phyloP scores from a whole-genome alignment of 371 early-diverging fungal species.

The Actinomortierella wolfii region DNA sequence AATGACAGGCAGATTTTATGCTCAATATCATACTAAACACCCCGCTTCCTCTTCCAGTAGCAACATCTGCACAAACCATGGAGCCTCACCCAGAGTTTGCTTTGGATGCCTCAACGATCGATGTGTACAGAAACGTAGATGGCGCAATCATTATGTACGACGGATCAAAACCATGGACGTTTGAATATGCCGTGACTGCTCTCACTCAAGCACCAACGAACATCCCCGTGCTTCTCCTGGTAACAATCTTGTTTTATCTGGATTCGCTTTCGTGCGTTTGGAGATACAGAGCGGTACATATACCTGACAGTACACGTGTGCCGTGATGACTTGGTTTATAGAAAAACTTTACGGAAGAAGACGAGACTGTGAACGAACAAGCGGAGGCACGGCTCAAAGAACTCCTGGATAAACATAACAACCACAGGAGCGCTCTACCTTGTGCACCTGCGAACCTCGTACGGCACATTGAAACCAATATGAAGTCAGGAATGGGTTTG shows the following conservation, averaged over 20 bases:
- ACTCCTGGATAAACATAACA: constrained; percentile 32
- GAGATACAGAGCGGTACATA: background rate
- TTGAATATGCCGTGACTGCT: constrained; percentile 60
- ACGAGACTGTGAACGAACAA: constrained; percentile 11
- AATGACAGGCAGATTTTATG: background rate
- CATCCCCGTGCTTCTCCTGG: constrained; percentile 61
- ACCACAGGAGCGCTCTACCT: constrained; percentile 10
- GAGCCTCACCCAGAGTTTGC: constrained; percentile 36
- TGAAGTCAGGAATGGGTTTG: constrained; percentile 65
- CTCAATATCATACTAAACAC: background rate
- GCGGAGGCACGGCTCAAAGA: constrained; percentile 20
- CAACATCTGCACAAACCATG: constrained; percentile 13
- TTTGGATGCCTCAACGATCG: constrained; percentile 68
- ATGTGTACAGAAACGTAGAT: constrained; percentile 69
- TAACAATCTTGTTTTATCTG: constrained; percentile 21
- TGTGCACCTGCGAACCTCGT: constrained; percentile 57
- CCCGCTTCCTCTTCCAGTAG: constrained; percentile 1
- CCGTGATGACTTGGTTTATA: constrained; percentile 8
- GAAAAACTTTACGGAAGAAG: constrained; percentile 31
- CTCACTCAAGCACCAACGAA: constrained; percentile 58
- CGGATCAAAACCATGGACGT: constrained; percentile 67
- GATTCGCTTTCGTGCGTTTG: background rate
- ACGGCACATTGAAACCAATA: constrained; percentile 64
- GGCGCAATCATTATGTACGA: constrained; percentile 65
- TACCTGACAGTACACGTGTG: background rate